Evolutionary conservation across 495 filamentous ascomycete genomes (phyloP).

Genomic region (Aspergillus heteromorphus): DNA sequence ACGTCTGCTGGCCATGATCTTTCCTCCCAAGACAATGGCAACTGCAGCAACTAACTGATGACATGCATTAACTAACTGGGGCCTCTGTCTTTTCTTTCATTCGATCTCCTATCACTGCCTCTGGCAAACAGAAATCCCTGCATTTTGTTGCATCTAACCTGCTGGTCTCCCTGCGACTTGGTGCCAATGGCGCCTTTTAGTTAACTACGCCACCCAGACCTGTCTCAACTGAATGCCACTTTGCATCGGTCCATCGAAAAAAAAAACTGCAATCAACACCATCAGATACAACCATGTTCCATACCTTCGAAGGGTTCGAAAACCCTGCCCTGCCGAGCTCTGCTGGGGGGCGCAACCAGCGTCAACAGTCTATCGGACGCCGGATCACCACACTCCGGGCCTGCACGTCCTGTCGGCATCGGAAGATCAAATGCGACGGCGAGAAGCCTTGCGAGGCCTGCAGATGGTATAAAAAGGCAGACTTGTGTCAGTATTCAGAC

Average conservation of each 20-base stretch:
- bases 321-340: constrained; percentile 25
- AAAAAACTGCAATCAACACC: background rate
- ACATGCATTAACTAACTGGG: background rate
- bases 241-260: background rate
- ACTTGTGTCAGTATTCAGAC: constrained; percentile 40
- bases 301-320: constrained; percentile 40
- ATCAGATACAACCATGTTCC: constrained; percentile 32
- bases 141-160: constrained; percentile 4
- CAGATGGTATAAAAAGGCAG: constrained; percentile 43
- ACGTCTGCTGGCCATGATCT: background rate
- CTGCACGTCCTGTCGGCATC: constrained; percentile 43
- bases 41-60: constrained; percentile 2
- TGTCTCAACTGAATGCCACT: background rate
- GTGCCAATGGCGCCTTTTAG: constrained; percentile 8
- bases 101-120: background rate
- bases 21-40: background rate
- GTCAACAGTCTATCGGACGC: constrained; percentile 33
- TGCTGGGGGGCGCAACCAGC: constrained; percentile 26
- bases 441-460: constrained; percentile 44
- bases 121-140: constrained; percentile 3
- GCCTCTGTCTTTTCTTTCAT: background rate
- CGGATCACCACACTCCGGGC: constrained; percentile 38
- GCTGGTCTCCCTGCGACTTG: background rate
- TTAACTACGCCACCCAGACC: constrained; percentile 2
- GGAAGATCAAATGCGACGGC: constrained; percentile 46